Evolutionary conservation across 2,329 filamentous ascomycete species (phyloP), one percentile per base, ranked within the genome.

Genomic region (Neonectria ditissima): DNA sequence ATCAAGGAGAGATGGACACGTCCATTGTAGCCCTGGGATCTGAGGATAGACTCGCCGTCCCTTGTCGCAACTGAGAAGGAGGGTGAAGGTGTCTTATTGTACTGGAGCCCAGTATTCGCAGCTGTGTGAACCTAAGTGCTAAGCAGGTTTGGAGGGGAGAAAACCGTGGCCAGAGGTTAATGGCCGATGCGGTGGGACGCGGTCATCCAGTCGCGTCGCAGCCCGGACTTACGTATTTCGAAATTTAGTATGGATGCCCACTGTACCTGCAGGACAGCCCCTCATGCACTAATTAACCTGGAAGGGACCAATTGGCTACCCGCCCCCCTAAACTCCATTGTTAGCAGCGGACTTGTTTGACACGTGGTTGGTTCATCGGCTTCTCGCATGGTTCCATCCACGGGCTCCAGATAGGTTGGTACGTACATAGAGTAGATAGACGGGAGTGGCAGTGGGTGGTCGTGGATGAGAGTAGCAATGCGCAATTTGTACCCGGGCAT

Each of bases 91-190:
- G 47, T 50, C 18, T 28, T 50, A n/a, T 48, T 11, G 37, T 41
- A 26, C 24, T 26, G 6, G n/a, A n/a, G n/a, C n/a, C n/a, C n/a
- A 39, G 37, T 10, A 39, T 39, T 39, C 37, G 16, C n/a, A 39
- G 37, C 37, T 39, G 37, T 18, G n/a, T 7, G 37, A 39, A 28
- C 24, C 30, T 51, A 37, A 18, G 16, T n/a, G 16, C 34, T 3
- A 39, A 28, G 52, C 34, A 58, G 55, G 37, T 52, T 47, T 44
- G 24, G 34, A 56, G 45, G 50, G 32, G 51, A n/a, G 44, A 52
- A 62, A 56, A 62, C 59, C 59, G 59, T 62, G 59, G 59, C 59
- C 52, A 47, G 50, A 62, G 41, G 44, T 28, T 47, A 41, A 45
- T 55, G 52, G 43, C 32, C 18, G 26, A 20, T 47, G 28, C 24